Evolutionary conservation across 2,329 filamentous ascomycete genomes (phyloP).

Genomic region (Periconia sp.): DNA sequence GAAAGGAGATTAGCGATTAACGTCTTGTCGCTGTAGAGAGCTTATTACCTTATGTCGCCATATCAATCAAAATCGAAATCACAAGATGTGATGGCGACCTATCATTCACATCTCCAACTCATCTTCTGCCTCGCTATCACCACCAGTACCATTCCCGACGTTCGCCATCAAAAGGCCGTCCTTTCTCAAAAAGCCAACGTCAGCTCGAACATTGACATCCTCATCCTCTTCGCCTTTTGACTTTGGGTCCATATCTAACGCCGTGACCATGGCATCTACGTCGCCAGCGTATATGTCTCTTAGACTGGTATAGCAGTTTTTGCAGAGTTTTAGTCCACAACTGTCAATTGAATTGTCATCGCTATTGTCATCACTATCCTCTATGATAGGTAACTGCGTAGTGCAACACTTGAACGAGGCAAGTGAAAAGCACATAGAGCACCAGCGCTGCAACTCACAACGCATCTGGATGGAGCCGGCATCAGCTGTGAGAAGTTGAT

Average conservation of each 20-base stretch:
- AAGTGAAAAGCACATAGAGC: slow-evolving; percentile 36
- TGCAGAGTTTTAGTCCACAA: slow-evolving; percentile 36
- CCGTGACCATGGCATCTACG: slow-evolving; percentile 16
- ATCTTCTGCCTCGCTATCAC: not conserved
- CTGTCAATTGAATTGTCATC: slow-evolving; percentile 17
- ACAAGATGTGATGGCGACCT: no score
- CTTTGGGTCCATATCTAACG: slow-evolving; percentile 26
- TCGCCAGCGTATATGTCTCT: slow-evolving; percentile 14
- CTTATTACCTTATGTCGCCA: no score
- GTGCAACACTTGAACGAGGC: slow-evolving; percentile 23
- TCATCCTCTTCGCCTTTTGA: slow-evolving; percentile 18
- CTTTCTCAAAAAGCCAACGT: slow-evolving; percentile 31
- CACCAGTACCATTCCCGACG: slow-evolving; percentile 5
- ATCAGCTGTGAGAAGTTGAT: slow-evolving; percentile 20
- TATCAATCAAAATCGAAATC: no score
- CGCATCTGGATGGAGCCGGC: slow-evolving; percentile 10
- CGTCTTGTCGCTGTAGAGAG: no score
- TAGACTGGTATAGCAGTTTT: slow-evolving; percentile 19
- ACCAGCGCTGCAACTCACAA: slow-evolving; percentile 32
- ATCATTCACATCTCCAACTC: not conserved
- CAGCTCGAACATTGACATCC: slow-evolving; percentile 20
- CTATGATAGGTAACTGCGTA: slow-evolving; percentile 8
- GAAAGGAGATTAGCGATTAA: no score
- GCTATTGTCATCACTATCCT: slow-evolving; percentile 8
- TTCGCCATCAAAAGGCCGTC: slow-evolving; percentile 29